Conservation (phyloP, 805 yeast genomes). For the Peterozyma toletana region DNA sequence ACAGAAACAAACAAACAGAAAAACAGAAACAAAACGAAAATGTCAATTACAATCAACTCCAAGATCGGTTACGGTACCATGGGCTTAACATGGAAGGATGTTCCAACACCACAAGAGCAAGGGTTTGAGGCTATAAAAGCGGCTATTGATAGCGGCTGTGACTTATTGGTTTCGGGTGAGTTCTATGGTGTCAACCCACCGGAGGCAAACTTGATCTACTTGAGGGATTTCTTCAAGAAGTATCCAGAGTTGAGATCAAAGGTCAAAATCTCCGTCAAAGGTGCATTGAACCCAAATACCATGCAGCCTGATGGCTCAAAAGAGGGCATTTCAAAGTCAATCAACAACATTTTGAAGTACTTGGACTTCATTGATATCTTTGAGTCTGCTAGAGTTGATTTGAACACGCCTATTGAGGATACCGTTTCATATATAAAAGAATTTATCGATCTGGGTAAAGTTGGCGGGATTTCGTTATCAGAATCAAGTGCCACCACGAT, state of each 20-base stretch:
- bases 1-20: no score
- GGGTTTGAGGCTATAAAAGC: constrained; percentile 48
- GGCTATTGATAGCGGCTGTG: constrained; percentile 41
- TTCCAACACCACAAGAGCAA: constrained; percentile 44
- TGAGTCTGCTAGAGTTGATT: constrained; percentile 70
- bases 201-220: constrained; percentile 45
- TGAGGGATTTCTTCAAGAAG: constrained; percentile 49
- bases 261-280: constrained; percentile 62
- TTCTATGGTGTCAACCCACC: constrained; percentile 55
- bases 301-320: constrained; percentile 42
- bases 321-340: constrained; percentile 37
- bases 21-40: no score
- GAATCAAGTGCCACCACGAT: constrained; percentile 65
- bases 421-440: constrained; percentile 50
- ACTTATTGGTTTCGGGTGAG: constrained; percentile 67
- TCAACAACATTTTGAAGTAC: constrained; percentile 34
- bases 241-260: constrained; percentile 50
- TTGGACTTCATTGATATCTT: constrained; percentile 44
- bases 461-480: constrained; percentile 67
- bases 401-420: constrained; percentile 47
- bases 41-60: background rate
- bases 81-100: constrained; percentile 69
- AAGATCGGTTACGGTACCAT: constrained; percentile 69
- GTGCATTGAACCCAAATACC: constrained; percentile 36
- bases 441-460: constrained; percentile 52